A percentile compares a stretch with the other conserved stretches of the same genome.
Evolutionary conservation across 192 early-diverging fungal species (phyloP).

Genomic region (Chytriomyces sp.): DNA sequence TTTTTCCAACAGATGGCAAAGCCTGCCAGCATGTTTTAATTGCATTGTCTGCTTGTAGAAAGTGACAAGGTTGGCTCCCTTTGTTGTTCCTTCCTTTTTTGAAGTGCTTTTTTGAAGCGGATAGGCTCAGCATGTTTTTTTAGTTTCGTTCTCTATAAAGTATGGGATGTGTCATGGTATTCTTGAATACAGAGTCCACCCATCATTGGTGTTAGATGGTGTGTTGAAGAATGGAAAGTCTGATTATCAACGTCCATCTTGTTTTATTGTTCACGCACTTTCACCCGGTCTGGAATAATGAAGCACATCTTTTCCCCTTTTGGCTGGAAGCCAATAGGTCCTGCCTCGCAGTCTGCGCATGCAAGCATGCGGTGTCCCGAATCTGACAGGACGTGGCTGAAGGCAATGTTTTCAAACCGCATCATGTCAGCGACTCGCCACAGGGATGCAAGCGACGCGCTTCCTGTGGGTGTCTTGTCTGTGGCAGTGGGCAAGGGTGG

Average conservation of each 20-base stretch:
- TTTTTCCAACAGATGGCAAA: not conserved
- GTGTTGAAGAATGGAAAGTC: not conserved
- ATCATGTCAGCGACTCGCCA: conserved; percentile 15
- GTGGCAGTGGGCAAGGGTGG: conserved; percentile 2
- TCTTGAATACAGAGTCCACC: no score
- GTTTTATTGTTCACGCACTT: not conserved
- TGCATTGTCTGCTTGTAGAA: not conserved
- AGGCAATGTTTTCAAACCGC: conserved; percentile 20
- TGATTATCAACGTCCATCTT: not conserved
- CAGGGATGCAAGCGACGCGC: not conserved
- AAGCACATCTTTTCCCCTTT: conserved; percentile 6
- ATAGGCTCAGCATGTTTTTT: not conserved
- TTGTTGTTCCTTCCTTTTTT: not conserved
- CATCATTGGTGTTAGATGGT: not conserved
- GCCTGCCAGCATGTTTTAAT: not conserved
- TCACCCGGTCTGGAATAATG: conserved; percentile 17
- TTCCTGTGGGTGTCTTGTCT: not conserved
- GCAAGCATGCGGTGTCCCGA: conserved; percentile 20
- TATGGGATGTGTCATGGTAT: no score
- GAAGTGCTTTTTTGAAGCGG: not conserved
- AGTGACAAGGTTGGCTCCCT: not conserved
- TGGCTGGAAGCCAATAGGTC: conserved; percentile 16
- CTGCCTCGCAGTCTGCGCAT: conserved; percentile 19
- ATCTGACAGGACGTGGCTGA: not conserved
- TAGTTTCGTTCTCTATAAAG: not conserved